Percentiles rank a stretch among this genome's conserved stretches.
phyloP scores from a whole-genome alignment of 495 filamentous ascomycete species.

The Podospora appendiculata region DNA sequence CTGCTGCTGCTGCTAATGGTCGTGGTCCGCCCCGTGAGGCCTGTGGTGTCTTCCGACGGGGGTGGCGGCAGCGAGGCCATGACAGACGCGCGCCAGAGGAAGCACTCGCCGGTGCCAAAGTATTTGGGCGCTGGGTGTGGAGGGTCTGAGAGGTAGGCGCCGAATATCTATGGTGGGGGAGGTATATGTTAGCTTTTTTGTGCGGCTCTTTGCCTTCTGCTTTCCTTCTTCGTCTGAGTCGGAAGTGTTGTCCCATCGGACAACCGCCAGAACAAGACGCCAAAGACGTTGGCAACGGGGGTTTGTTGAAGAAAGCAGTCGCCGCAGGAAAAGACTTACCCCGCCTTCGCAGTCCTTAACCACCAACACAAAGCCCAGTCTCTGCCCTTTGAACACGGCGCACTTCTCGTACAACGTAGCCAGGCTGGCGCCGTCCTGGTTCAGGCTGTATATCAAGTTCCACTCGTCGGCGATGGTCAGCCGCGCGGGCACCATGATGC shows the following conservation, averaged over 20 bases:
- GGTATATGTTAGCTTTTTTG: neutral
- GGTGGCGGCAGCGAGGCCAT: constrained; percentile 61
- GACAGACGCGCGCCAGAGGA: constrained; percentile 81
- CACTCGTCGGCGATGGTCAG: constrained; percentile 83
- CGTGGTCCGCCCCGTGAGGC: constrained; percentile 58
- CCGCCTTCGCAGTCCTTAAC: constrained; percentile 68
- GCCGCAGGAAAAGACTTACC: constrained; percentile 40
- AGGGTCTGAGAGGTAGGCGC: constrained; percentile 85
- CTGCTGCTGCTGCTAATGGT: constrained; percentile 37
- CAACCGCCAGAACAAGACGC: neutral
- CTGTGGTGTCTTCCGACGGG: constrained; percentile 64
- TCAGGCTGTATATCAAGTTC: constrained; percentile 82
- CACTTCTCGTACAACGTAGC: constrained; percentile 79
- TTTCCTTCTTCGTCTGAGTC: neutral
- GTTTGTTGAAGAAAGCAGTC: neutral
- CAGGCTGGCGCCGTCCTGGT: constrained; percentile 83
- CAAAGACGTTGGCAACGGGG: neutral
- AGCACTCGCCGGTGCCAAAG: constrained; percentile 95
- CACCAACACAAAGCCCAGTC: constrained; percentile 81
- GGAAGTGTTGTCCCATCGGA: no score
- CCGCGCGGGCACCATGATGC: constrained; percentile 76
- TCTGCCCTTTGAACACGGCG: constrained; percentile 48
- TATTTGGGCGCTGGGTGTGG: constrained; percentile 76
- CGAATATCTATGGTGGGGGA: constrained; percentile 57
- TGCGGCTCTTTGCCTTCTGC: neutral